Conservation (phyloP, 805 yeast genomes). For the Saccharomycopsis selenospora region DNA sequence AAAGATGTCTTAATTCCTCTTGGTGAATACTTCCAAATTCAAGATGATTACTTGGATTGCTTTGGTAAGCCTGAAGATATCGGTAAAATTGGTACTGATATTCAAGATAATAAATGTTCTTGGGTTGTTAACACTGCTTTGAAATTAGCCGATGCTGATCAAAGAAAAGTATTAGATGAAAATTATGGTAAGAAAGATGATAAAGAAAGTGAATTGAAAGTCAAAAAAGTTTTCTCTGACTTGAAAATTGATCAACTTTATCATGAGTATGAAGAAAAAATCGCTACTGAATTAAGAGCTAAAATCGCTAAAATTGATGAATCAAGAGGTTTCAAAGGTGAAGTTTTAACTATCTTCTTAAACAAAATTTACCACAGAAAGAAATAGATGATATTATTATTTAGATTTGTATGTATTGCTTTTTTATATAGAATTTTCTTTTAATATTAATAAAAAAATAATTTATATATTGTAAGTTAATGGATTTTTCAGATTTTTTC, state of each 20-base stretch:
- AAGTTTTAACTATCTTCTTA: slow-evolving; percentile 78
- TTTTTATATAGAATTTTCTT: no score
- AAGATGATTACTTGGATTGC: slow-evolving; percentile 94
- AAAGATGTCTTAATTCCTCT: slow-evolving; percentile 81
- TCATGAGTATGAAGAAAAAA: slow-evolving; percentile 72
- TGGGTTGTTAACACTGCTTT: slow-evolving; percentile 96
- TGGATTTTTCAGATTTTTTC: no score
- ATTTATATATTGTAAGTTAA: no score
- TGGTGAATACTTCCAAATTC: slow-evolving; percentile 98
- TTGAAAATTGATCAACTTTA: slow-evolving; percentile 66
- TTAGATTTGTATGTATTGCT: no score
- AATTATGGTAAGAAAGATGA: slow-evolving; percentile 86
- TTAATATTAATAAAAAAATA: no score
- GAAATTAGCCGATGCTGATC: slow-evolving; percentile 67
- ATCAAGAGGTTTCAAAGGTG: slow-evolving; percentile 84
- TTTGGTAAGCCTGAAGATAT: slow-evolving; percentile 96
- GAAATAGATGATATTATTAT: no score
- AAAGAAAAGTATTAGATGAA: slow-evolving; percentile 72
- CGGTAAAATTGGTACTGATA: slow-evolving; percentile 98
- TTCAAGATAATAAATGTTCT: slow-evolving; percentile 95
- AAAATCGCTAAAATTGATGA: slow-evolving; percentile 76
- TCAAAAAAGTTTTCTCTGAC: slow-evolving; percentile 68
- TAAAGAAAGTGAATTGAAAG: slow-evolving; percentile 50
- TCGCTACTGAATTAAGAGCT: slow-evolving; percentile 55
- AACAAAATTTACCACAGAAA: slow-evolving; percentile 90